Evolutionary conservation across 768 basidiomycete species (phyloP), one percentile per base, ranked within the genome.

Genomic region (Daedalea quercina): DNA sequence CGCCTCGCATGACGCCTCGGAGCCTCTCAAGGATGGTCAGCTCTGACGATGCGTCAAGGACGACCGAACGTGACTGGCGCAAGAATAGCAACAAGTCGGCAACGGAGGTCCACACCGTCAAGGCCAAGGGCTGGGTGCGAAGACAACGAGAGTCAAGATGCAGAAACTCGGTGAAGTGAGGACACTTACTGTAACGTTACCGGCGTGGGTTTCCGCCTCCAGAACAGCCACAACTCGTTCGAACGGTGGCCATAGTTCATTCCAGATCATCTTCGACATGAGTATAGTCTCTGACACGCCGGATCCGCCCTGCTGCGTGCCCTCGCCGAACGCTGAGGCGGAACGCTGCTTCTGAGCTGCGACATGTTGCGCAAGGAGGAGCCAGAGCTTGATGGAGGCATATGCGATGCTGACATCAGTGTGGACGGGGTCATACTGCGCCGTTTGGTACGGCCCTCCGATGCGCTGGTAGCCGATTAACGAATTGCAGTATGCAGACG

Each of bases 201-300:
- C 75, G 31, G 69, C 67, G 47, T 71, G 71, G 15, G 68, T 67
- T 52, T 81, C 81, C 3, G 58, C 63, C 57, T 82, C 79, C 35
- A 85, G 70, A 1, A 73, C 70, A 37, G 68, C 60, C 13, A 83
- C 60, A 33, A 86, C 69, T 12, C 66, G 66, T 57, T 83, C 83
- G 51, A 86, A 87, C 1, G 82, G 76, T 1, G 85, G 79, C 87
- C 86, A 90, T 8, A 90, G 64, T 59, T 87, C 83, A 60, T 86
- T 87, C 87, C 87, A 90, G 9, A 88, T 73, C 40, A 65, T 68
- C 37, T 71, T 65, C 20, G 75, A 63, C 17, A 68, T 54, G 11
- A 50, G 24, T 25, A 56, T 53, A 1, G 50, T 19, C 37, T 17
- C 37, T 8, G 17, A 4, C 6, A 3, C 37, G 7, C 15, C 7